These are phyloP conservation scores for Mallotus japonicus DNA, from an alignment of 441 rosid species.

Conservation along the genomic window DNA sequence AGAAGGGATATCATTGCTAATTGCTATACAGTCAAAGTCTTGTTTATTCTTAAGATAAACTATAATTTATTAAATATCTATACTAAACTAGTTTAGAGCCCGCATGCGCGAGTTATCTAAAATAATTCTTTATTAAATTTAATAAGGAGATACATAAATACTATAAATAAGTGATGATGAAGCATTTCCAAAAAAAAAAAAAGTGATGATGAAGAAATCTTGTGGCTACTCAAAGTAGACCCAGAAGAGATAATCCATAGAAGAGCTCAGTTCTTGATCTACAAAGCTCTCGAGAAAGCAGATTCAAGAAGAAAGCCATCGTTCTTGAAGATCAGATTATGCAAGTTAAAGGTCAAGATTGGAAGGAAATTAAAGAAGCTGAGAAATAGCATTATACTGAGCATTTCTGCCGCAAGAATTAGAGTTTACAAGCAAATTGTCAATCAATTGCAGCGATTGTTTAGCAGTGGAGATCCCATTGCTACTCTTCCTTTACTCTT, in stretches of 20 bases:
- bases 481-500: slow-evolving; percentile 31
- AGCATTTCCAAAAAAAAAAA: no score
- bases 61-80: no score
- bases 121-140: no score
- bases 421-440: slow-evolving; percentile 29
- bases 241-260: slow-evolving; percentile 51
- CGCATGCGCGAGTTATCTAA: no score
- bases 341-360: slow-evolving; percentile 53
- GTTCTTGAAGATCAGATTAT: slow-evolving; percentile 47
- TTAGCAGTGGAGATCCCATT: slow-evolving; percentile 34
- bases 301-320: slow-evolving; percentile 44
- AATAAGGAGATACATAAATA: no score
- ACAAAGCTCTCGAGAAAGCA: slow-evolving; percentile 56
- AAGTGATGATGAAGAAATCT: slow-evolving; percentile 28
- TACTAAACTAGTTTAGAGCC: no score
- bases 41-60: no score
- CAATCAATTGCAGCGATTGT: slow-evolving; percentile 39
- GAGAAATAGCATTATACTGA: slow-evolving; percentile 34
- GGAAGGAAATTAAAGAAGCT: slow-evolving; percentile 55
- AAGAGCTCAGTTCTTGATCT: slow-evolving; percentile 78
- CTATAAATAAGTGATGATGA: no score
- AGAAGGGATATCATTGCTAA: no score
- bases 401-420: slow-evolving; percentile 32
- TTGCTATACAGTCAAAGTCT: no score
- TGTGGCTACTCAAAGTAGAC: slow-evolving; percentile 56